Conservation (phyloP, 352 stramenopile species). For the Globisporangium megalacanthum region DNA sequence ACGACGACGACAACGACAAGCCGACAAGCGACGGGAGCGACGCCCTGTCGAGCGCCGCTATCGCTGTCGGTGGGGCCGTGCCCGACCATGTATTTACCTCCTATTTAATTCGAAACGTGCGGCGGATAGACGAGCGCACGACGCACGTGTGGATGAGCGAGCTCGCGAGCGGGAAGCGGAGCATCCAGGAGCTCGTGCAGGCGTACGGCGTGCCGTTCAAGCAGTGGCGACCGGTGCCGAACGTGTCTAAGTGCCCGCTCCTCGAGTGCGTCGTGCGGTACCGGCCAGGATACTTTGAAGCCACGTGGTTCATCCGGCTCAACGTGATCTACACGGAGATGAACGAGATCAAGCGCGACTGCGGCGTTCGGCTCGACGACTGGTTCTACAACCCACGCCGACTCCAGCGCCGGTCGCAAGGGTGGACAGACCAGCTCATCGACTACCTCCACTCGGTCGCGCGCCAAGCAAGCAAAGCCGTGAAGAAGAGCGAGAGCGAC, state of each 20-base stretch:
- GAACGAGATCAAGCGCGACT: slow-evolving; percentile 76
- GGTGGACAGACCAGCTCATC: slow-evolving; percentile 79
- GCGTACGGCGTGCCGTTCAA: slow-evolving; percentile 78
- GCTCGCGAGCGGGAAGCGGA: slow-evolving; percentile 52
- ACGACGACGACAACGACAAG: not conserved
- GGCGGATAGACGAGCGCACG: slow-evolving; percentile 71
- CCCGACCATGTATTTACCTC: slow-evolving; percentile 57
- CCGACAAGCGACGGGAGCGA: too few relatives aligned
- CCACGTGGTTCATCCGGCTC: slow-evolving; percentile 79
- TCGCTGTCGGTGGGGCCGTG: not conserved
- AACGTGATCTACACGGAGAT: slow-evolving; percentile 88
- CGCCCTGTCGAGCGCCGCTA: not conserved
- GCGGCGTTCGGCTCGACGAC: slow-evolving; percentile 48
- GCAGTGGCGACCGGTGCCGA: slow-evolving; percentile 69
- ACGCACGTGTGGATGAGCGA: slow-evolving; percentile 80
- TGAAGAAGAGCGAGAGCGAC: slow-evolving; percentile 17
- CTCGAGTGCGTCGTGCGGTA: slow-evolving; percentile 77
- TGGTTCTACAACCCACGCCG: slow-evolving; percentile 80
- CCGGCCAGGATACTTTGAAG: slow-evolving; percentile 56
- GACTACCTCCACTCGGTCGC: slow-evolving; percentile 66
- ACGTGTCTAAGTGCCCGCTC: slow-evolving; percentile 74
- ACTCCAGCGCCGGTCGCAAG: slow-evolving; percentile 59
- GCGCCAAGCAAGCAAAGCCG: slow-evolving; percentile 33
- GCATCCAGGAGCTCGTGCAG: slow-evolving; percentile 69
- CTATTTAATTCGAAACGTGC: slow-evolving; percentile 81